Percentiles rank a stretch among this genome's conserved stretches.
Evolutionary conservation across 164 flowering plant species (phyloP).

Genomic region (Berberis thunbergii): DNA sequence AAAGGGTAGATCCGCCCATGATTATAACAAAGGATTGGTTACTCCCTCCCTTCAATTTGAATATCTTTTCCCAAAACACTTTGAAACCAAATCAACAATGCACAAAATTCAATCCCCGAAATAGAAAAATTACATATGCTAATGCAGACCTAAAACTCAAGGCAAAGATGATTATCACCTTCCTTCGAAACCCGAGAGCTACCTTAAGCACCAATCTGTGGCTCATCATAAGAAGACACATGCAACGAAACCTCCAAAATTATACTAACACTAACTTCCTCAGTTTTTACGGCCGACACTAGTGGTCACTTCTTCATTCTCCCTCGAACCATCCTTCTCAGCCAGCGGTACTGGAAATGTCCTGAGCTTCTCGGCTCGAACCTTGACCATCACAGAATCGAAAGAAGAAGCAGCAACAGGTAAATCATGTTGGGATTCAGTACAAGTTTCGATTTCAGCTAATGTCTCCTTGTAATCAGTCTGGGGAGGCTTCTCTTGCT

Average conservation of each 20-base stretch:
- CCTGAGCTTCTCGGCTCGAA: neutral
- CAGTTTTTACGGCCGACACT: neutral
- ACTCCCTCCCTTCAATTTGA: neutral
- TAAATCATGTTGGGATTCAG: slow-evolving; percentile 13
- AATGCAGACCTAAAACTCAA: neutral
- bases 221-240: too few species aligned
- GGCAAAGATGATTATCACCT: neutral
- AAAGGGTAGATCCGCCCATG: too few species aligned
- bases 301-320: neutral
- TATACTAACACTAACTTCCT: too few species aligned
- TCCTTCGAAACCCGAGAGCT: too few species aligned
- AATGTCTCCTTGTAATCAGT: slow-evolving; percentile 3
- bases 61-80: neutral
- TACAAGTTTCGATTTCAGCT: slow-evolving; percentile 11
- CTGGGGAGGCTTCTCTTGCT: too few species aligned
- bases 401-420: neutral
- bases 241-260: too few species aligned
- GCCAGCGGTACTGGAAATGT: neutral
- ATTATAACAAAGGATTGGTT: neutral
- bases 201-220: neutral
- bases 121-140: too few species aligned
- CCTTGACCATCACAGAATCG: slow-evolving; percentile 2
- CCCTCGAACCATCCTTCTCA: slow-evolving; percentile 25
- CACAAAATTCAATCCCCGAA: too few species aligned
- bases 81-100: too few species aligned